Percentiles rank a stretch among this genome's conserved stretches.
phyloP scores from a whole-genome alignment of 176 grass and related monocot genomes.

The Dactylis glomerata region DNA sequence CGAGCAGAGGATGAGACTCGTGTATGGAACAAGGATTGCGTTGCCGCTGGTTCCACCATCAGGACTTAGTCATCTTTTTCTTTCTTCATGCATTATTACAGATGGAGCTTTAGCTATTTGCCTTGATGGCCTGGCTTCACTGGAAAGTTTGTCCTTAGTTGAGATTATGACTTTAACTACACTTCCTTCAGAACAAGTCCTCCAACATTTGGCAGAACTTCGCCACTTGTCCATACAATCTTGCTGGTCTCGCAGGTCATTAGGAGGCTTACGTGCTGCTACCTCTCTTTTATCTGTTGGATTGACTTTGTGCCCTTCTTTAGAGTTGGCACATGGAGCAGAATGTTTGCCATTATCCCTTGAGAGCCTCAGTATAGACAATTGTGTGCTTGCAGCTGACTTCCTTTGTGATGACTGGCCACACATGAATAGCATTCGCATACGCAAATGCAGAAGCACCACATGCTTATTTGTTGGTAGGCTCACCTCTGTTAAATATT shows the following conservation, averaged over 20 bases:
- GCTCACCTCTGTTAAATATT: neutral
- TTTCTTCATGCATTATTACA: neutral
- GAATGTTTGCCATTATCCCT: neutral
- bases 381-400: neutral
- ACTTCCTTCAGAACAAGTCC: slow-evolving; percentile 6
- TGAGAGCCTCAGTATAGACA: rapidly evolving
- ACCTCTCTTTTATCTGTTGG: neutral
- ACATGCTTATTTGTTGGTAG: neutral
- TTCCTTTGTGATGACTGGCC: neutral
- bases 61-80: neutral
- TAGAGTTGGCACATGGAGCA: neutral
- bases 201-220: neutral
- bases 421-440: rapidly evolving
- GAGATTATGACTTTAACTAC: slow-evolving; percentile 12
- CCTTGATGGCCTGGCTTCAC: neutral
- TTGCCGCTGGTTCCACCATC: neutral
- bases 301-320: neutral
- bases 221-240: rapidly evolving
- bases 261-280: neutral
- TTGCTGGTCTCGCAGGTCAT: slow-evolving; percentile 18
- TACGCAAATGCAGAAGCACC: neutral
- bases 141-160: rapidly evolving
- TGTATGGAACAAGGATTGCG: neutral
- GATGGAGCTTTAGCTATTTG: neutral
- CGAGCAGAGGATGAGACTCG: neutral